Evolutionary conservation across 2,329 filamentous ascomycete species (phyloP), one percentile per base, ranked within the genome.

Genomic region (Fonsecaea erecta): DNA sequence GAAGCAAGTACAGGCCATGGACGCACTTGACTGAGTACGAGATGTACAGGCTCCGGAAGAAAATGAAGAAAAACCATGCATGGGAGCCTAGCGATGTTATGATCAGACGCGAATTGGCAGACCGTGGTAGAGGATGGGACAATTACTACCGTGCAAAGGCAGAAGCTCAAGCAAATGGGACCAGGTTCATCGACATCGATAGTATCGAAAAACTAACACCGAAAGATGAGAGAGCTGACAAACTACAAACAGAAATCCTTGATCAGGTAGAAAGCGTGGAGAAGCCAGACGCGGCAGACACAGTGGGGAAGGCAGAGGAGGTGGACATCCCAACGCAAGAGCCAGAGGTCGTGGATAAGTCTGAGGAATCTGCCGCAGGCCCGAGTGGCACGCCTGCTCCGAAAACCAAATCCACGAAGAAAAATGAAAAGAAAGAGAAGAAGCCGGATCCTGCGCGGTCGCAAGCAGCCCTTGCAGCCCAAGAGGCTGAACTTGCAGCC

Each of bases 61-160:
- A 85, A 70, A 89, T 89, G 87, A 89, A 89, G 79, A 89, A 89
- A 79, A 89, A 89, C 68, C 85, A 86, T 5, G 83, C 87, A n/a
- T 89, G 87, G 87, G 84, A 85, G 52, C 87, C 87, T 0, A 88
- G 86, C 68, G 85, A 86, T 66, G 86, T 87, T 11, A 89, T 89
- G 87, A 86, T 89, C 53, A 81, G 85, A 63, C 83, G 86, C 34
- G 86, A 89, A 75, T 79, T 89, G n/a, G 83, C 85, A 52, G 79
- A 83, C 55, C 81, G 85, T 51, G 84, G 84, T 40, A 84, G 87
- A 60, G 82, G 81, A 3, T 82, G 80, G 78, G 81, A 83, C 52
- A 80, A 79, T 21, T 83, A 82, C 67, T 75, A 77, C 24, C 77
- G 77, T 48, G 82, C 84, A 24, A 84, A 83, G 74, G 78, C 77